These are phyloP conservation scores for Taphrina betulina DNA, from an alignment of 1,139 yeast species.

Conservation along the genomic window DNA sequence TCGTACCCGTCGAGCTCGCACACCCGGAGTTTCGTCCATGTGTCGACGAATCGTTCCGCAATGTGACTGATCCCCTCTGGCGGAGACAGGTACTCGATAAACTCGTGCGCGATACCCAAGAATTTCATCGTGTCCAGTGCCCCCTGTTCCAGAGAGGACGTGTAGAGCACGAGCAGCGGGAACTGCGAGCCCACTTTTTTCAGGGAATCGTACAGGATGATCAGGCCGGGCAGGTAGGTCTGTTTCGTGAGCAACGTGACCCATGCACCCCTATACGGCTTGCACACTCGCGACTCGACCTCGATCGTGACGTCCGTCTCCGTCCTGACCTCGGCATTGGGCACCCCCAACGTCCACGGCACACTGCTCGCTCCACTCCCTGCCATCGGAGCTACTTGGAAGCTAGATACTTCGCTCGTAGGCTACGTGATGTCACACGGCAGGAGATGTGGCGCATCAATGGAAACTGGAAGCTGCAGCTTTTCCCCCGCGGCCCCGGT, in stretches of 20 bases:
- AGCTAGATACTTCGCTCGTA: too few relatives aligned
- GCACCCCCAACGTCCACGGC: conserved; percentile 13
- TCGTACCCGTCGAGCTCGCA: conserved; percentile 53
- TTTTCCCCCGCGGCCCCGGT: too few relatives aligned
- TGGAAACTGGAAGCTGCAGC: too few relatives aligned
- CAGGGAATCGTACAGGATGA: conserved; percentile 52
- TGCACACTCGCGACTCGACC: not conserved
- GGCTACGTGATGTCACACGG: too few relatives aligned
- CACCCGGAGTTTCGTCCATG: conserved; percentile 59
- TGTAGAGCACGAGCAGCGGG: conserved; percentile 53
- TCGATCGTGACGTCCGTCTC: conserved; percentile 20
- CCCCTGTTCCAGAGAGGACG: conserved; percentile 5
- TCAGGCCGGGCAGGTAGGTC: conserved; percentile 52
- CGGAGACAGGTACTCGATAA: conserved; percentile 2
- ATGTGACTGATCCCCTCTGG: conserved; percentile 4
- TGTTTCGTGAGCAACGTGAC: conserved; percentile 55
- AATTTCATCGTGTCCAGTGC: not conserved
- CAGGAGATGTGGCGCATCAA: too few relatives aligned
- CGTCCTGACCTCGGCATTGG: conserved; percentile 6
- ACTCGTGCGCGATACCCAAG: not conserved
- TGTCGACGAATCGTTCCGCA: conserved; percentile 52
- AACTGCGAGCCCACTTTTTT: conserved; percentile 48
- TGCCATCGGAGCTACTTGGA: too few relatives aligned
- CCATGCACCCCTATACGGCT: conserved; percentile 44
- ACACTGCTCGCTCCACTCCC: not conserved